phyloP scores from a whole-genome alignment of 192 early-diverging fungal species.

The Tieghemiomyces parasiticus region DNA sequence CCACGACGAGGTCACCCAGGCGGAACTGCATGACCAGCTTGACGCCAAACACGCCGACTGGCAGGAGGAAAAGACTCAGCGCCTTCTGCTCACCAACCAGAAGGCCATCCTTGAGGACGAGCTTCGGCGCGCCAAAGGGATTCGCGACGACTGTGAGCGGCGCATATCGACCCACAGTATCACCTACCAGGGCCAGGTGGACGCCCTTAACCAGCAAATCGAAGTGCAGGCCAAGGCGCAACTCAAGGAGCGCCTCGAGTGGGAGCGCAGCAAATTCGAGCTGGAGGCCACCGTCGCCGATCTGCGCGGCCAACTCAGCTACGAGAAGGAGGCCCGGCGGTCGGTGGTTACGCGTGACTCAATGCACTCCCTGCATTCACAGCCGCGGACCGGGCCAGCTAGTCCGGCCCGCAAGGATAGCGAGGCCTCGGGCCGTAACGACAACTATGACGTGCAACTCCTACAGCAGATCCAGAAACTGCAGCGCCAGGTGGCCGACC shows the following conservation, averaged over 20 bases:
- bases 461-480: constrained; percentile 8
- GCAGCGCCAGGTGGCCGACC: neutral
- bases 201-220: neutral
- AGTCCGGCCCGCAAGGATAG: neutral
- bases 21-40: neutral
- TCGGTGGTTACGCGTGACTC: neutral
- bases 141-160: constrained; percentile 2
- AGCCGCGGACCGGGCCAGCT: too few species aligned
- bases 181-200: neutral
- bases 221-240: neutral
- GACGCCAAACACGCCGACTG: constrained; percentile 3
- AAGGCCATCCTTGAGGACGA: neutral
- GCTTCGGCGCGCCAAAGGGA: constrained; percentile 6
- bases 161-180: neutral
- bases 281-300: neutral
- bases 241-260: neutral
- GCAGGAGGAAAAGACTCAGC: constrained; percentile 8
- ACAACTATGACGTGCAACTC: neutral
- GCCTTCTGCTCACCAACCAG: constrained; percentile 1
- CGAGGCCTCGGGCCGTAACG: neutral
- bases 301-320: neutral
- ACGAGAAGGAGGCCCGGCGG: constrained; percentile 1
- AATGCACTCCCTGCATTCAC: neutral
- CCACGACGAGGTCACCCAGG: neutral
- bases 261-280: constrained; percentile 2